A percentile compares a stretch with the other conserved stretches of the same genome.
Conservation (phyloP, 2,329 filamentous ascomycete species). For the Meredithiella fracta region DNA sequence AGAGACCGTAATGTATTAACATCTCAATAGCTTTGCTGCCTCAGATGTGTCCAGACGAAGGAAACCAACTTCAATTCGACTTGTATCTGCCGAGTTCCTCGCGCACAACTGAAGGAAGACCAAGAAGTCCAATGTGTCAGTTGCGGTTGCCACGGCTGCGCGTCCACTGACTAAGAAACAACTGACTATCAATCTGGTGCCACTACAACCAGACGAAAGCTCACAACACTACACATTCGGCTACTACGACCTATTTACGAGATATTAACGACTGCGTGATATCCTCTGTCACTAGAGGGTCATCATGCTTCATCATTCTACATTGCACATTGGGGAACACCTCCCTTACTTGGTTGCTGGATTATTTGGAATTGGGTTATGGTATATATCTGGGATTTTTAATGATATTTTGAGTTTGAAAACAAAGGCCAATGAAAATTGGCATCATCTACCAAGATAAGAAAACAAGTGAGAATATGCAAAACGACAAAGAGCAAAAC, state of each 20-base stretch:
- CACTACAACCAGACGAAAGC: not conserved
- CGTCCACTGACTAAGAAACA: slow-evolving; percentile 54
- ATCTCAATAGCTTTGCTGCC: slow-evolving; percentile 59
- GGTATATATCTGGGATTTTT: slow-evolving; percentile 3
- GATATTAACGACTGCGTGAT: not conserved
- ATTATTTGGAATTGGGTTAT: not conserved
- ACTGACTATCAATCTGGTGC: not conserved
- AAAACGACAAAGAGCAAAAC: not conserved
- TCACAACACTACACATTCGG: not conserved
- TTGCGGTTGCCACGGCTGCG: slow-evolving; percentile 84
- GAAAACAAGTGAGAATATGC: not conserved
- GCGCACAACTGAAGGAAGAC: slow-evolving; percentile 74
- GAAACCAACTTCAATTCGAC: slow-evolving; percentile 98
- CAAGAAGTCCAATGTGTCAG: slow-evolving; percentile 86
- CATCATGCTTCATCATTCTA: not conserved
- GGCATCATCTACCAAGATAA: not conserved
- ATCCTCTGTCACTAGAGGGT: not conserved
- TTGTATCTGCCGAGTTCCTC: slow-evolving; percentile 89
- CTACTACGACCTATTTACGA: not conserved
- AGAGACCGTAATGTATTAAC: not conserved
- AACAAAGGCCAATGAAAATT: not conserved
- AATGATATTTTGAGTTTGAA: not conserved
- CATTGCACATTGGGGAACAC: not conserved
- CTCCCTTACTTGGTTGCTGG: not conserved
- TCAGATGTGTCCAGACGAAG: slow-evolving; percentile 96